A percentile compares a stretch with the other conserved stretches of the same genome.
Evolutionary conservation across 2,329 filamentous ascomycete genomes (phyloP).

Genomic region (Aspergillus melleus): DNA sequence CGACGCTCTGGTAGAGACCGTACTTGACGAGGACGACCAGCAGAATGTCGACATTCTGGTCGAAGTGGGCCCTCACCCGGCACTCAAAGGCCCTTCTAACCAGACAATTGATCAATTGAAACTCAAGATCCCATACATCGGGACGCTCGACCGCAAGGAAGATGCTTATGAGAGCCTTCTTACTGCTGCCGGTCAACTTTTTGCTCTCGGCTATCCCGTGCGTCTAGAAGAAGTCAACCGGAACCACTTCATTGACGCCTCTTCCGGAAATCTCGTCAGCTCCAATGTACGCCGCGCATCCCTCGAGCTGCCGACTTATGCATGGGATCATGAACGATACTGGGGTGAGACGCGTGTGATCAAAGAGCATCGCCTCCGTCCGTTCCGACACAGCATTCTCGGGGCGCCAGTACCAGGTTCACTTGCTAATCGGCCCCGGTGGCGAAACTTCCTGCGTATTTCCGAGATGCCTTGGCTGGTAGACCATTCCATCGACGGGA

Average conservation of each 20-base stretch:
- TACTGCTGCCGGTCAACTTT: neutral
- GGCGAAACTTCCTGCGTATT: slow-evolving; percentile 5
- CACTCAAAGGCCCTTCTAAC: slow-evolving; percentile 21
- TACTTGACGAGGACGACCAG: neutral
- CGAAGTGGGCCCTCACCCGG: slow-evolving; percentile 19
- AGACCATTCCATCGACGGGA: slow-evolving; percentile 6
- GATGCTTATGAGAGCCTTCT: slow-evolving; percentile 2
- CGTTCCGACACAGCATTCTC: neutral
- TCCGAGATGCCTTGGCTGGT: slow-evolving; percentile 5
- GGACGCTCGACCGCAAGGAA: neutral
- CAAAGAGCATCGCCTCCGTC: neutral
- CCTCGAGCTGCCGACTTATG: slow-evolving; percentile 3
- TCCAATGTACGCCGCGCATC: neutral
- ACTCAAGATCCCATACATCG: slow-evolving; percentile 1
- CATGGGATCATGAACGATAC: slow-evolving; percentile 7
- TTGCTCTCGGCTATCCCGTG: neutral
- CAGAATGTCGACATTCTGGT: slow-evolving; percentile 4
- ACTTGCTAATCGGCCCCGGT: neutral
- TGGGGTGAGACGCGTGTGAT: slow-evolving; percentile 1
- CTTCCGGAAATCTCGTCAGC: neutral
- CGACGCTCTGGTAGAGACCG: slow-evolving; percentile 1
- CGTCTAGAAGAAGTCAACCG: neutral
- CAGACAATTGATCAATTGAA: slow-evolving; percentile 2
- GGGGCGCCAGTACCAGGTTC: neutral
- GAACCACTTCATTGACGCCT: neutral